Evolutionary conservation across 2,329 filamentous ascomycete genomes (phyloP), one percentile per base, ranked within the genome.

Genomic region (Stachybotrys elegans): DNA sequence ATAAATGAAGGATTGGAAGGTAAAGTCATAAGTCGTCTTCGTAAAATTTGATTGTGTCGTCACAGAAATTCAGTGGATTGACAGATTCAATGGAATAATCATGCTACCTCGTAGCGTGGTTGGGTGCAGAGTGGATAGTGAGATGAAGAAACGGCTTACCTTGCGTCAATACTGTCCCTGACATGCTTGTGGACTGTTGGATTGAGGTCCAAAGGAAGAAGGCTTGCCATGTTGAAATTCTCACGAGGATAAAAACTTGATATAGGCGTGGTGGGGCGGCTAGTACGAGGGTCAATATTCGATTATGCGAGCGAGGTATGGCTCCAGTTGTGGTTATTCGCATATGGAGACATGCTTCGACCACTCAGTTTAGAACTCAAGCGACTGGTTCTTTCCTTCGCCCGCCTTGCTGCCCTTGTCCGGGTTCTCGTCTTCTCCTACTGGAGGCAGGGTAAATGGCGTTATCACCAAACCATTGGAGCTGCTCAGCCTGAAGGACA

Each of bases 401-500:
- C 76, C 76, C 49, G 64, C 66, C 40, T 77, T 61, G 29, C 66
- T 60, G 58, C 60, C 45, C 59, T 64, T 54, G 8, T 44, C 41
- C 6, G 48, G 39, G 13, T 67, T 65, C 22, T 71, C 68, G 51
- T 90, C 88, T 2, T 86, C 88, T 43, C 90, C 87, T 32, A 92
- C 72, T 0, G 93, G 93, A 21, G 93, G 93, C 35, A 98, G 71
- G 60, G 86, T 93, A 65, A 90, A 96, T 1, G 90, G 89, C 56
- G 84, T 87, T 51, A 98, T 89, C 31, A 88, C 78, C 52, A 98
- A 81, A 42, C 88, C 91, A 55, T 79, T 83, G 3, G 79, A 77
- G 56, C 88, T 76, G 62, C 89, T 95, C 42, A 98, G 68, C 48
- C 83, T 91, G 63, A 98, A 98, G 5, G 90, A 90, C 65, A 95